These are phyloP conservation scores for Pisolithus thermaeus DNA, from an alignment of 1,284 basidiomycete genomes.

Conservation along the genomic window DNA sequence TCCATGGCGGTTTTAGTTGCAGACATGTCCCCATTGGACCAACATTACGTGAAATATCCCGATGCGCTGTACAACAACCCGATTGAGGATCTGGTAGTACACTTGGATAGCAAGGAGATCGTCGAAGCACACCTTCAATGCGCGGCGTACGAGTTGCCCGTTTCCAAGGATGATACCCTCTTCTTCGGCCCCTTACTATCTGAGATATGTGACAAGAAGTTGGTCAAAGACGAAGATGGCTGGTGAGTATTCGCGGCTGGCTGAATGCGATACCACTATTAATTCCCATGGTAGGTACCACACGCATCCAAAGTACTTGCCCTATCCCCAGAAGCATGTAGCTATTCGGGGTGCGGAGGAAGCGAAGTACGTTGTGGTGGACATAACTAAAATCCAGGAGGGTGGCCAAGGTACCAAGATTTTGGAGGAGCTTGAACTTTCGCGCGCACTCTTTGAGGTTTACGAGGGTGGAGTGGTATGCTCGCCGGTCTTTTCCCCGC, in stretches of 20 bases:
- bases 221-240: constrained; percentile 60
- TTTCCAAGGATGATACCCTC: constrained; percentile 57
- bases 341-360: constrained; percentile 77
- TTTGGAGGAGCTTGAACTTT: constrained; percentile 84
- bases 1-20: constrained; percentile 78
- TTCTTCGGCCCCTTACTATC: constrained; percentile 70
- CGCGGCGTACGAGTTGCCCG: constrained; percentile 82
- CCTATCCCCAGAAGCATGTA: constrained; percentile 69
- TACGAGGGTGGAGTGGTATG: constrained; percentile 74
- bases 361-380: constrained; percentile 73
- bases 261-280: not conserved
- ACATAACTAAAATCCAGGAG: constrained; percentile 45
- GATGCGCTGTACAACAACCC: constrained; percentile 62
- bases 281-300: constrained; percentile 58
- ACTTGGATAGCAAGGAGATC: constrained; percentile 71
- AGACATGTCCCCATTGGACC: constrained; percentile 70
- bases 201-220: constrained; percentile 50
- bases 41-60: constrained; percentile 72
- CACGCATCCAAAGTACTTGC: constrained; percentile 70
- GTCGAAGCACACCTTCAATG: constrained; percentile 87
- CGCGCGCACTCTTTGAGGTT: constrained; percentile 80
- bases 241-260: constrained; percentile 43
- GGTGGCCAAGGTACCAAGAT: constrained; percentile 41
- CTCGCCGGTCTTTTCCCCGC: not conserved
- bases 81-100: constrained; percentile 63